Conservation (phyloP, 768 basidiomycete genomes). For the Boletus sp. region DNA sequence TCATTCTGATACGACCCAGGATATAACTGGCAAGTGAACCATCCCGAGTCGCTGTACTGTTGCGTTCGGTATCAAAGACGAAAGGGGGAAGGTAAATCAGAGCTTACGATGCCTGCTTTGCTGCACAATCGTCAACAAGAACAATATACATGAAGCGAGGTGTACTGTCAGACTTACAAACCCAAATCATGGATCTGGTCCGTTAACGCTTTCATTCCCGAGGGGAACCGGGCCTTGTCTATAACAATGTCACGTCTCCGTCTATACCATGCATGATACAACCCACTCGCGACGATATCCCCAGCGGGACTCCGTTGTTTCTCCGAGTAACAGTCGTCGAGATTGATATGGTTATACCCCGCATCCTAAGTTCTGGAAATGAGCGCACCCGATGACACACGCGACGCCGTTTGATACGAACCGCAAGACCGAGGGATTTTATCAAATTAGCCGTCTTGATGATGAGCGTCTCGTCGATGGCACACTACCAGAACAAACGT, state of each 20-base stretch:
- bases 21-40: conserved; percentile 64
- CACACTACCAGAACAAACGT: conserved; percentile 40
- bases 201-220: conserved; percentile 57
- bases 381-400: background rate
- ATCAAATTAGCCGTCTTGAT: conserved; percentile 49
- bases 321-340: conserved; percentile 68
- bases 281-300: conserved; percentile 54
- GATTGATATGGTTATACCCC: conserved; percentile 58
- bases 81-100: background rate
- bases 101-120: conserved; percentile 59
- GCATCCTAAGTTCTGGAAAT: conserved; percentile 39
- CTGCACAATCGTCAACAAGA: conserved; percentile 28
- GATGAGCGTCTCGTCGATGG: conserved; percentile 54
- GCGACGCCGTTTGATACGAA: conserved; percentile 21
- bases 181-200: conserved; percentile 55
- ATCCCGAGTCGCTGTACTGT: conserved; percentile 67
- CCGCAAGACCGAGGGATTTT: conserved; percentile 51
- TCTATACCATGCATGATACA: background rate
- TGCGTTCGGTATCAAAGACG: background rate
- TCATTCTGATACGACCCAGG: conserved; percentile 68
- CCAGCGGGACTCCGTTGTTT: conserved; percentile 50
- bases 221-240: conserved; percentile 54
- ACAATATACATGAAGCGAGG: background rate
- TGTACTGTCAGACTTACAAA: conserved; percentile 41
- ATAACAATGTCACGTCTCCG: background rate